Evolutionary conservation across 169 alveolate species (phyloP).

Genomic region (Sarcocystis neurona): DNA sequence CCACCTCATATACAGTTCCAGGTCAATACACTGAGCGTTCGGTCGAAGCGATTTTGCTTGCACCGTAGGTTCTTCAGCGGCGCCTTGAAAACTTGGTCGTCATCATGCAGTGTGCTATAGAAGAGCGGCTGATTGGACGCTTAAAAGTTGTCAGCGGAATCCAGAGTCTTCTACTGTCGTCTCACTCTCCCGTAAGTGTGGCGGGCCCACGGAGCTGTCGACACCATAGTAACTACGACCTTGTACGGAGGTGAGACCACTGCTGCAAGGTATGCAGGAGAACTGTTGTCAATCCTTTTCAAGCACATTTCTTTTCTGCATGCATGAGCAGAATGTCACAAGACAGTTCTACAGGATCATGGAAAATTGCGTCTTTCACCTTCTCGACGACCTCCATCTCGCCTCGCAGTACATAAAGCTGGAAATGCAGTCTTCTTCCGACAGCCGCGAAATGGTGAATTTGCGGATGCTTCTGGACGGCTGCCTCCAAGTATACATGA

Average conservation of each 20-base stretch:
- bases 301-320: neutral
- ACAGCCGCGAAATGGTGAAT: slow-evolving; percentile 19
- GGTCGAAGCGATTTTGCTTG: too few species aligned
- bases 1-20: too few species aligned
- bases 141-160: slow-evolving; percentile 28
- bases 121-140: slow-evolving; percentile 31
- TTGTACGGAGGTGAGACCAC: neutral
- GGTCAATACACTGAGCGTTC: too few species aligned
- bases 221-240: too few species aligned
- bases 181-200: slow-evolving; percentile 36
- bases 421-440: slow-evolving; percentile 36
- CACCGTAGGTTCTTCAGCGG: slow-evolving; percentile 35
- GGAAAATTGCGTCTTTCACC: neutral
- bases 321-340: slow-evolving; percentile 4
- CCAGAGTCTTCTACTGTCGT: slow-evolving; percentile 25
- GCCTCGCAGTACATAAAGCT: slow-evolving; percentile 37
- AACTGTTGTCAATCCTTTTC: too few species aligned
- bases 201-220: too few species aligned
- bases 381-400: neutral
- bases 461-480: slow-evolving; percentile 35
- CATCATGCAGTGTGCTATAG: slow-evolving; percentile 37
- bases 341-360: slow-evolving; percentile 29
- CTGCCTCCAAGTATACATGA: slow-evolving; percentile 35
- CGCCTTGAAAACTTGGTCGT: slow-evolving; percentile 43
- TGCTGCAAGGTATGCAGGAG: neutral